phyloP scores from a whole-genome alignment of 176 grass and related monocot genomes.

The Carex myosuroides region DNA sequence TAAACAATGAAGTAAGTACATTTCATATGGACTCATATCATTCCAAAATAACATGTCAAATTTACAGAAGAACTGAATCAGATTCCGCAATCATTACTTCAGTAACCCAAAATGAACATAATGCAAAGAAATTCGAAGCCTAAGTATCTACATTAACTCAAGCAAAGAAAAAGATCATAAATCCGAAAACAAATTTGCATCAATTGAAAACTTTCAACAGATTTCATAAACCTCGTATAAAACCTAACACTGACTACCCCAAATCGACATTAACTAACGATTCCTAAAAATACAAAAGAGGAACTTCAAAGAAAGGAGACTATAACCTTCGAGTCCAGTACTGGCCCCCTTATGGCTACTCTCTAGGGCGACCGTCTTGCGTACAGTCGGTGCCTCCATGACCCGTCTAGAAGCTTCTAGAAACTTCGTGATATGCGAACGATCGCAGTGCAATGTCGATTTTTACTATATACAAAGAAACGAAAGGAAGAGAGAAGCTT shows the following conservation, averaged over 20 bases:
- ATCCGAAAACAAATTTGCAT: neutral
- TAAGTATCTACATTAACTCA: neutral
- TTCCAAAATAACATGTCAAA: neutral
- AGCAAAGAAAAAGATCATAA: neutral
- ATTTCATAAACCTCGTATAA: conserved; percentile 20
- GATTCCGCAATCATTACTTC: neutral
- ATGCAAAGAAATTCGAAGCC: neutral
- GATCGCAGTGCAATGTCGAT: conserved; percentile 10
- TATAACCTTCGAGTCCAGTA: conserved; percentile 63
- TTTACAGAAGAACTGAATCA: neutral
- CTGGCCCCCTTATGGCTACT: conserved; percentile 24
- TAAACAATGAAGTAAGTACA: conserved; percentile 2
- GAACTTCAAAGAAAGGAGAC: neutral
- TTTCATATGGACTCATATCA: neutral
- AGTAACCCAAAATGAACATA: conserved; percentile 6
- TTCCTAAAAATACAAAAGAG: neutral
- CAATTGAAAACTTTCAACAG: neutral
- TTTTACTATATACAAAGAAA: neutral
- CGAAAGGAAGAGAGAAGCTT: neutral
- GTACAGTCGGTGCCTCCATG: conserved; percentile 38
- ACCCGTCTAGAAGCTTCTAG: neutral
- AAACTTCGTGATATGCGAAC: conserved; percentile 19
- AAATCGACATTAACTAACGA: neutral
- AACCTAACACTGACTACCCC: conserved; percentile 12
- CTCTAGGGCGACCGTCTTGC: neutral